Evolutionary conservation across 164 flowering plant genomes (phyloP), one percentile per base, ranked within the genome.

Genomic region (Berberis vulgaris): DNA sequence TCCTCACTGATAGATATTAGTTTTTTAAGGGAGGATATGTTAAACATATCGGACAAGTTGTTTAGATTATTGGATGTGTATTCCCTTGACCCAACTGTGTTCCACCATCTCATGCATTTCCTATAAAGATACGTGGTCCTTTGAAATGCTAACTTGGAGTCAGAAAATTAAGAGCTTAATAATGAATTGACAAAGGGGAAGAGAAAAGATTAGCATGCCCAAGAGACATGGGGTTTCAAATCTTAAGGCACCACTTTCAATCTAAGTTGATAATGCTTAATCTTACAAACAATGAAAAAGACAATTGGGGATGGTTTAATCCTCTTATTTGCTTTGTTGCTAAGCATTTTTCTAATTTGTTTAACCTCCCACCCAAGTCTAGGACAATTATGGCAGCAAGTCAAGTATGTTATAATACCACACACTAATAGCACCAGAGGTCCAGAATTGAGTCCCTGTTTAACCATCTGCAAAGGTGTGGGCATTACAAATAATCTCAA

Each of bases 111-210:
- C 41, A 6, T 40, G 40, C 42, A 9, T 13, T 54, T 43, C 2
- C 4, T 54, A 9, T 4, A 26, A 8, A 9, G 38, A 45, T 3
- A 45, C 45, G 39, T 49, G 7, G 52, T 26, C 38, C 57, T 58
- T 10, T 57, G 68, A 43, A 41, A 57, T 59, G 54, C 55, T 59
- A 12, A 66, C 63, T 49, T 66, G n/a, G 47, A 39, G 46, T 2
- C n/a, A 52, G 3, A 10, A 7, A 7, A 47, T 47, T 47, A 47
- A 47, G 26, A 26, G 26, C 26, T 26, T 26, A 26, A 26, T 26
- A 26, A 26, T 26, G 26, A 26, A 26, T 26, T 64, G 41, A 63
- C 67, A 63, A n/a, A 68, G 71, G 55, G 65, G 65, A 68, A n/a
- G 62, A 63, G 52, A 68, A 39, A 45, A 38, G 62, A 43, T 13